phyloP scores from a whole-genome alignment of 1,139 yeast species.

The Scheffersomyces segobiensis region DNA sequence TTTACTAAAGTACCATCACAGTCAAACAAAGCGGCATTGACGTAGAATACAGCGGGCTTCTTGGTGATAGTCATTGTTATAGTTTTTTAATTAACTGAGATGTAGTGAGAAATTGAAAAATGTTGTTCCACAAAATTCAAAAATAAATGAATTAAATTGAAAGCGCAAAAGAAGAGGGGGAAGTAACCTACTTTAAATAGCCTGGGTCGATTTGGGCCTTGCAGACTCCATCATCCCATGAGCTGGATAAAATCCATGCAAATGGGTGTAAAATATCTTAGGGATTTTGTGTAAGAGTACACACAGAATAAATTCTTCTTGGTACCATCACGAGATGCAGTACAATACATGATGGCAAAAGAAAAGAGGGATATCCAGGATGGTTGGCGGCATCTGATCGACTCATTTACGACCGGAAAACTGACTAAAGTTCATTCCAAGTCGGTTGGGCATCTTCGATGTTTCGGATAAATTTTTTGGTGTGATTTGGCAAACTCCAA shows the following conservation, averaged over 20 bases:
- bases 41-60: slow-evolving; percentile 49
- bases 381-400: neutral
- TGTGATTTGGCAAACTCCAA: neutral
- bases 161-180: neutral
- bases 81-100: neutral
- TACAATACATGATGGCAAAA: neutral
- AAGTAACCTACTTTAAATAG: neutral
- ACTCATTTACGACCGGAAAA: neutral
- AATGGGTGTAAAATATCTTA: neutral
- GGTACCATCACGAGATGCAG: neutral
- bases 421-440: neutral
- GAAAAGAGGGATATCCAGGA: neutral
- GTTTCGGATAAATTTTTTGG: neutral
- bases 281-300: neutral
- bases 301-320: neutral
- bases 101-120: neutral
- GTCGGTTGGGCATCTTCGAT: neutral
- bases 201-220: neutral
- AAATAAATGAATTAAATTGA: neutral
- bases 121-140: neutral
- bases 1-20: slow-evolving; percentile 85
- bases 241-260: neutral
- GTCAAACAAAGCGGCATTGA: slow-evolving; percentile 65
- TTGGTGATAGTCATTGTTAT: slow-evolving; percentile 28
- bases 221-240: neutral